Conservation (phyloP, 108 stramenopile genomes). For the Cyclotella cryptica region DNA sequence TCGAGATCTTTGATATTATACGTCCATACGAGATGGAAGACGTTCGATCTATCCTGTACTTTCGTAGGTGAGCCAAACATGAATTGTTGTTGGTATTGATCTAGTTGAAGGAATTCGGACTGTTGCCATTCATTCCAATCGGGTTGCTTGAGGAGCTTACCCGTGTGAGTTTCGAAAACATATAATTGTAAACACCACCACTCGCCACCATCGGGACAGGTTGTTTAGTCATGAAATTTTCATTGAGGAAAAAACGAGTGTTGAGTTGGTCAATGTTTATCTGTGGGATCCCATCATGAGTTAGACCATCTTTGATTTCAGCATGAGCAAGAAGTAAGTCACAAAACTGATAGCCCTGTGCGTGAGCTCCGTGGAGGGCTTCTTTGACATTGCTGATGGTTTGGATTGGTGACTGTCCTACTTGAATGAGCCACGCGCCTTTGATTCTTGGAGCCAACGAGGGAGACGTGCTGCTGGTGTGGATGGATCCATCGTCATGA, state of each 20-base stretch:
- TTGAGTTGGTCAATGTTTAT: neutral
- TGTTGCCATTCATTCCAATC: neutral
- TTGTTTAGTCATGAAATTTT: neutral
- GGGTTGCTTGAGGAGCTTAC: neutral
- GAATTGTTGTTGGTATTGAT: neutral
- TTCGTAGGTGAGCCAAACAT: constrained; percentile 1
- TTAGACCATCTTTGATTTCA: too few relatives aligned
- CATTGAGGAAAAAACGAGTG: neutral
- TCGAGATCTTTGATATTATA: neutral
- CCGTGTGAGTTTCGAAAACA: neutral
- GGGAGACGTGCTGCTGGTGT: neutral
- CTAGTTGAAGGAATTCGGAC: neutral
- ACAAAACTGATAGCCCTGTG: neutral
- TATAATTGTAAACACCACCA: neutral
- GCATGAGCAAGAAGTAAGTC: too few relatives aligned
- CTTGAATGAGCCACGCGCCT: neutral
- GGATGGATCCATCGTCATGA: neutral
- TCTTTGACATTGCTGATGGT: neutral
- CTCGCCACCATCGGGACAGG: neutral
- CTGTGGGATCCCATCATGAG: too few relatives aligned
- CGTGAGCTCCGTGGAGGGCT: neutral
- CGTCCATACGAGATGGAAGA: neutral
- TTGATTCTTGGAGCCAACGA: neutral
- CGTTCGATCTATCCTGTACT: neutral
- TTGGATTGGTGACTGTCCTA: neutral